Evolutionary conservation across 768 basidiomycete genomes (phyloP).

Genomic region (Panaeolus papilionaceus): DNA sequence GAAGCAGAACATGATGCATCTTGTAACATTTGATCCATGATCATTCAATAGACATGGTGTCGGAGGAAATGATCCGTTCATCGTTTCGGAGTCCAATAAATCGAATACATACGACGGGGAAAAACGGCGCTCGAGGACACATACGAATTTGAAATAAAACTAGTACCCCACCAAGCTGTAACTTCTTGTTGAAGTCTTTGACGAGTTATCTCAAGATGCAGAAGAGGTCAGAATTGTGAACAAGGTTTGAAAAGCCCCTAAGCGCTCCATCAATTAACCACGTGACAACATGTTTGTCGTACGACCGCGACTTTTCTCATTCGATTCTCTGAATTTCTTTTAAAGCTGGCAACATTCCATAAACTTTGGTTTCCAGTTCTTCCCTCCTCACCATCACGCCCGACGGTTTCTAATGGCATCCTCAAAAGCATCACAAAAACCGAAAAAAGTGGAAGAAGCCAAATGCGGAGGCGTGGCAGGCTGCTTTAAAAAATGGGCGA

Average conservation of each 20-base stretch:
- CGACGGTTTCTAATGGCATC: neutral
- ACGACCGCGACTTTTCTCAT: slow-evolving; percentile 10
- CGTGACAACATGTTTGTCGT: slow-evolving; percentile 4
- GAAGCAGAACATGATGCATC: neutral
- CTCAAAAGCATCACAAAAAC: neutral
- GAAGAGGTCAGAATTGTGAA: too few species aligned
- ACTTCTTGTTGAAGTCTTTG: too few species aligned
- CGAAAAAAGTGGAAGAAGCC: neutral
- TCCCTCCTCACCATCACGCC: neutral
- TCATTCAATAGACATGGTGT: too few species aligned
- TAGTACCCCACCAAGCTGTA: too few species aligned
- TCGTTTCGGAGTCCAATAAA: too few species aligned
- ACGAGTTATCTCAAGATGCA: too few species aligned
- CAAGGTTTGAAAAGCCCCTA: neutral
- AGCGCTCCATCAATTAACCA: neutral
- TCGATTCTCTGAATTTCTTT: neutral
- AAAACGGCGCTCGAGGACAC: too few species aligned
- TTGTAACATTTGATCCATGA: neutral
- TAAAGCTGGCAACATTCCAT: neutral
- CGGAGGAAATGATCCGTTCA: too few species aligned
- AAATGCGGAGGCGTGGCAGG: neutral
- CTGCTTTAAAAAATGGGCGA: slow-evolving; percentile 42
- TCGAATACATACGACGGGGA: too few species aligned
- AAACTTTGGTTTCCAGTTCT: neutral
- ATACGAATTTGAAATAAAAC: too few species aligned